Evolutionary conservation across 2,329 filamentous ascomycete species (phyloP).

Genomic region (Emergomyces pasteurianus): DNA sequence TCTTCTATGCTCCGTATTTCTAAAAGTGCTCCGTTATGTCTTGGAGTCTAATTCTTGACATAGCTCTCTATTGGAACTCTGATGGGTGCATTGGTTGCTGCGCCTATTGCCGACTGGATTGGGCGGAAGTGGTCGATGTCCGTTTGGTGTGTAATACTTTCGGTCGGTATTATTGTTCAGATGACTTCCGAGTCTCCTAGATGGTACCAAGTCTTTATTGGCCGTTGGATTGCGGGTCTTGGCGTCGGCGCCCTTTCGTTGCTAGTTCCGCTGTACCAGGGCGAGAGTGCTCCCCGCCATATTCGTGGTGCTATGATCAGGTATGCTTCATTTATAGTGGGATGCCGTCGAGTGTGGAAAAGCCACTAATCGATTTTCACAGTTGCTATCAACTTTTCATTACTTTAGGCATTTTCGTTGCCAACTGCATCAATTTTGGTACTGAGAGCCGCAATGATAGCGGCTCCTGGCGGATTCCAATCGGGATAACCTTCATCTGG

Average conservation of each 20-base stretch:
- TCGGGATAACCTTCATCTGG: slow-evolving; percentile 49
- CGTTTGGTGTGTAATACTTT: slow-evolving; percentile 34
- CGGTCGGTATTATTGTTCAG: slow-evolving; percentile 36
- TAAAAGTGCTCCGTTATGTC: slow-evolving; percentile 6
- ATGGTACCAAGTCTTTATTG: slow-evolving; percentile 36
- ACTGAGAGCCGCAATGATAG: slow-evolving; percentile 31
- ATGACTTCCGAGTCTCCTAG: slow-evolving; percentile 27
- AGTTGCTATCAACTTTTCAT: slow-evolving; percentile 40
- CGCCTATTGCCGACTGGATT: slow-evolving; percentile 34
- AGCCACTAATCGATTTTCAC: neutral
- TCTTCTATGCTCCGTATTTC: neutral
- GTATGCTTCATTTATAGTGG: slow-evolving; percentile 8
- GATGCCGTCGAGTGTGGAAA: neutral
- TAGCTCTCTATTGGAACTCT: slow-evolving; percentile 35
- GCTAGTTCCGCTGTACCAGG: slow-evolving; percentile 38
- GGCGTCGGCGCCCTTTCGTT: slow-evolving; percentile 37
- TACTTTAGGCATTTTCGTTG: slow-evolving; percentile 39
- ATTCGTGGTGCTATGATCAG: slow-evolving; percentile 37
- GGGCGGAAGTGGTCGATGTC: slow-evolving; percentile 36
- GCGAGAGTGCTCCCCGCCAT: slow-evolving; percentile 35
- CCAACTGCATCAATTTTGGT: slow-evolving; percentile 38
- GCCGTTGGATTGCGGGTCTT: slow-evolving; percentile 36
- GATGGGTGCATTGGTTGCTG: slow-evolving; percentile 28
- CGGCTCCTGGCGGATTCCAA: slow-evolving; percentile 38
- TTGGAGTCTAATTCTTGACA: neutral